phyloP scores from a whole-genome alignment of 176 grass and related monocot species.

The Rhynchospora pubera region DNA sequence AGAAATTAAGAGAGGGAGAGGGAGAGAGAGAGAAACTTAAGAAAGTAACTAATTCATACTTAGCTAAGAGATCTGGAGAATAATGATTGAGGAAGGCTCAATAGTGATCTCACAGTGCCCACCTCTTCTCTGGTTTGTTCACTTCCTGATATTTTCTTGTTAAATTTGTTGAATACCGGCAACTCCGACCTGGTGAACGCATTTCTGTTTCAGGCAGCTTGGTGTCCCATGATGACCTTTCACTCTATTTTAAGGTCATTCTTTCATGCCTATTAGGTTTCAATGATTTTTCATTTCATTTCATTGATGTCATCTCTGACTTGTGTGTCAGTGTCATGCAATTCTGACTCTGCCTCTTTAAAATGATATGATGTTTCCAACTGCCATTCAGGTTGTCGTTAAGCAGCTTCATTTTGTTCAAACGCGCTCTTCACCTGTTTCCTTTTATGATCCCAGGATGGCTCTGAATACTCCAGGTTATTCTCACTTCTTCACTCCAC shows the following conservation, averaged over 20 bases:
- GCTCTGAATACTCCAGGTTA: constrained; percentile 44
- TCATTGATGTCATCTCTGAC: background rate
- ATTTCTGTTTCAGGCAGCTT: constrained; percentile 87
- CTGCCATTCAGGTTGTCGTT: constrained; percentile 56
- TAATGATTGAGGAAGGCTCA: no score
- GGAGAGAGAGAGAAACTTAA: no score
- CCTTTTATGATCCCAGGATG: constrained; percentile 47
- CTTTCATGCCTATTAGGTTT: background rate
- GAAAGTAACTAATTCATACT: no score
- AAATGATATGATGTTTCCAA: constrained; percentile 5
- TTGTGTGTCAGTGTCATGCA: no score
- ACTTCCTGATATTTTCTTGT: no score
- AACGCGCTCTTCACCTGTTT: constrained; percentile 44
- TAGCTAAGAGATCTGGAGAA: no score
- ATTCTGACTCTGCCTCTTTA: constrained; percentile 12
- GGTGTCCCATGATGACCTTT: constrained; percentile 65
- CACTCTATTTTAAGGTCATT: constrained; percentile 78
- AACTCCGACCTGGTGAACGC: constrained; percentile 54
- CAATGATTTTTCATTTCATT: background rate
- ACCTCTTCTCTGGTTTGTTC: no score
- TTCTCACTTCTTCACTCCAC: background rate
- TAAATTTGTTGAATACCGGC: constrained; percentile 65
- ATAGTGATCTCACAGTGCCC: no score
- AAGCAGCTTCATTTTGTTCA: constrained; percentile 73
- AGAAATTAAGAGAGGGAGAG: no score